Percentiles rank a stretch among this genome's conserved stretches.
These are phyloP conservation scores for Talaromyces trachyspermus DNA, from an alignment of 495 filamentous ascomycete genomes.

Conservation along the genomic window DNA sequence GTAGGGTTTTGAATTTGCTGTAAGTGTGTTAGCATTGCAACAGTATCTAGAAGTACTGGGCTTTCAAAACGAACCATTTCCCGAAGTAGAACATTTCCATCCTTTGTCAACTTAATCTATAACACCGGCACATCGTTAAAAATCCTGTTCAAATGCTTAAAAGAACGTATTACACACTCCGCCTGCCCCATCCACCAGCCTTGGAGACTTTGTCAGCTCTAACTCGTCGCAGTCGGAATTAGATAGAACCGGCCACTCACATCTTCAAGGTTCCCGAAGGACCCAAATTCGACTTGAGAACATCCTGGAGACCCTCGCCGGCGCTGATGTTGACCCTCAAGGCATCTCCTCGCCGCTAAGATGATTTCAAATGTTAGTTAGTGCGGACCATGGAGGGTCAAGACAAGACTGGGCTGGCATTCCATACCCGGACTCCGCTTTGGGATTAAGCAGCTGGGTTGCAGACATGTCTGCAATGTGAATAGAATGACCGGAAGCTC, in stretches of 20 bases:
- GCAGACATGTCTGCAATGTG: too few relatives aligned
- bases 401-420: too few relatives aligned
- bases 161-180: slow-evolving; percentile 51
- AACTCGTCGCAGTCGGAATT: slow-evolving; percentile 1
- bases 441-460: slow-evolving; percentile 94
- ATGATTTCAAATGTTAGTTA: slow-evolving; percentile 31
- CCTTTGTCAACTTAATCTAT: slow-evolving; percentile 98
- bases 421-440: slow-evolving; percentile 87
- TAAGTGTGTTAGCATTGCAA: slow-evolving; percentile 24
- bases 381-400: too few relatives aligned
- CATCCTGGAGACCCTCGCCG: slow-evolving; percentile 91
- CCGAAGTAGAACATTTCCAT: slow-evolving; percentile 88
- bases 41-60: slow-evolving; percentile 18
- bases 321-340: slow-evolving; percentile 93
- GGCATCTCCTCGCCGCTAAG: slow-evolving; percentile 88
- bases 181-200: slow-evolving; percentile 93
- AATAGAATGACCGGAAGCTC: too few relatives aligned
- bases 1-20: slow-evolving; percentile 80
- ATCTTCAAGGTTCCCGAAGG: slow-evolving; percentile 95
- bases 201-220: slow-evolving; percentile 31
- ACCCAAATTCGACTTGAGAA: slow-evolving; percentile 92
- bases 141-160: slow-evolving; percentile 4
- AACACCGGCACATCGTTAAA: slow-evolving; percentile 11
- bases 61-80: too few relatives aligned
- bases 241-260: slow-evolving; percentile 37